Percentiles rank a stretch among this genome's conserved stretches.
These are phyloP conservation scores for Lagenaria siceraria DNA, from an alignment of 306 rosid species.

Conservation along the genomic window DNA sequence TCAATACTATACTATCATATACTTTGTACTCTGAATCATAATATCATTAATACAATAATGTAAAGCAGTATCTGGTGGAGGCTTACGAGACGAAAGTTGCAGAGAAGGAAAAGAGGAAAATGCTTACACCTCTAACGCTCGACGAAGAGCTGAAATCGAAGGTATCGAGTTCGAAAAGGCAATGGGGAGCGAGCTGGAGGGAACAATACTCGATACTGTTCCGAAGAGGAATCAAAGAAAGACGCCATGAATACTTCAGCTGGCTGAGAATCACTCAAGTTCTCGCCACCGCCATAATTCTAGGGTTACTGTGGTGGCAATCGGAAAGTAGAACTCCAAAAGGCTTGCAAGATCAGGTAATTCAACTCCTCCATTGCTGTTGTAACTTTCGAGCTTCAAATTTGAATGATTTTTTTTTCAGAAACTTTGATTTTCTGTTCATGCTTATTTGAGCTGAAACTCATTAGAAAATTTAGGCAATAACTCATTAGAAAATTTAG, in stretches of 20 bases:
- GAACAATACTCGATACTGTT: slow-evolving; percentile 67
- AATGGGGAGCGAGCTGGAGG: slow-evolving; percentile 88
- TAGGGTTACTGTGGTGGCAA: slow-evolving; percentile 97
- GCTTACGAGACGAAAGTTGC: slow-evolving; percentile 70
- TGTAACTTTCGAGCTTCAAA: not conserved
- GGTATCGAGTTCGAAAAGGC: slow-evolving; percentile 31
- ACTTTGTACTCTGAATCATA: no score
- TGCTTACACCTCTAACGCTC: slow-evolving; percentile 39
- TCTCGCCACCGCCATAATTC: slow-evolving; percentile 77
- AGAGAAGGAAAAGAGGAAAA: slow-evolving; percentile 62
- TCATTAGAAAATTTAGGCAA: no score
- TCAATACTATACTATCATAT: no score
- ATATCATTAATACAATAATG: not conserved
- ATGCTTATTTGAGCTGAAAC: not conserved
- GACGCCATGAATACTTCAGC: slow-evolving; percentile 85
- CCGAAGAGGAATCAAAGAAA: slow-evolving; percentile 77
- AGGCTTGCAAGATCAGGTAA: slow-evolving; percentile 88
- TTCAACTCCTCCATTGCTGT: not conserved
- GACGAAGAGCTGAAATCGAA: slow-evolving; percentile 58
- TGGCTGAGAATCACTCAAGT: slow-evolving; percentile 96
- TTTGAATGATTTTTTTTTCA: not conserved
- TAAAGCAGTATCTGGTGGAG: slow-evolving; percentile 70
- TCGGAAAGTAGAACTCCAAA: slow-evolving; percentile 47
- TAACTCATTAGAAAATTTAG: no score
- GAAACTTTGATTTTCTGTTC: not conserved